phyloP scores from a whole-genome alignment of 202 grass and related monocot genomes.

The Carex arenaria region DNA sequence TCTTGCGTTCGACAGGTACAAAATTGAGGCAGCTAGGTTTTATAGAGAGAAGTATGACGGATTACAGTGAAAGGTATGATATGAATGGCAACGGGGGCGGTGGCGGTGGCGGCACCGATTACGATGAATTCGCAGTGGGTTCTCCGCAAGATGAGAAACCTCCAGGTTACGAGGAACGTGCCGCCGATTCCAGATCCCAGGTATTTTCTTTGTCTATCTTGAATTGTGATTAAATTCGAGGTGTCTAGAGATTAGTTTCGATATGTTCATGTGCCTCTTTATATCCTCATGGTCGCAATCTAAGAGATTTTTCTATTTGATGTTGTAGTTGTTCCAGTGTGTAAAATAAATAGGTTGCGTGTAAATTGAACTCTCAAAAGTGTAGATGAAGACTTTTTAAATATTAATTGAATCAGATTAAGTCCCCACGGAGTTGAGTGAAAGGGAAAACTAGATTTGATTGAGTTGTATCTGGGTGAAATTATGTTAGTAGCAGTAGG shows the following conservation, averaged over 20 bases:
- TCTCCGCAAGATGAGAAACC: slow-evolving; percentile 32
- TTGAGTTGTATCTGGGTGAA: not conserved
- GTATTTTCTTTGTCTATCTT: slow-evolving; percentile 1
- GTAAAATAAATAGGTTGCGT: not conserved
- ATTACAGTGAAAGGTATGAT: slow-evolving; percentile 36
- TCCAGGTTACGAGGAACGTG: slow-evolving; percentile 29
- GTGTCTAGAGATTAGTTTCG: not conserved
- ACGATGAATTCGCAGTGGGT: slow-evolving; percentile 1
- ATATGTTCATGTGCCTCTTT: not conserved
- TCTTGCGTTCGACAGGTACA: not conserved
- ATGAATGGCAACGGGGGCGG: slow-evolving; percentile 21
- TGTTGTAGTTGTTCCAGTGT: not conserved
- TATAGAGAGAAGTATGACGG: slow-evolving; percentile 20
- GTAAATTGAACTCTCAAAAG: not conserved
- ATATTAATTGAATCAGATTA: not conserved
- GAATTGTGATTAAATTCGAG: not conserved
- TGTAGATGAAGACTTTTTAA: not conserved
- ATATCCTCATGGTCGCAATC: not conserved
- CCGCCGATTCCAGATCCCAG: slow-evolving; percentile 35
- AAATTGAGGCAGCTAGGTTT: not conserved
- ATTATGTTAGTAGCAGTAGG: not conserved
- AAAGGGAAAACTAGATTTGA: not conserved
- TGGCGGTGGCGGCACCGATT: slow-evolving; percentile 4
- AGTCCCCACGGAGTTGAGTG: not conserved
- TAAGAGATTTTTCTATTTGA: not conserved